Percentiles rank a stretch among this genome's conserved stretches.
Evolutionary conservation across 331 rosid species (phyloP).

Genomic region (Dryas integrifolia): DNA sequence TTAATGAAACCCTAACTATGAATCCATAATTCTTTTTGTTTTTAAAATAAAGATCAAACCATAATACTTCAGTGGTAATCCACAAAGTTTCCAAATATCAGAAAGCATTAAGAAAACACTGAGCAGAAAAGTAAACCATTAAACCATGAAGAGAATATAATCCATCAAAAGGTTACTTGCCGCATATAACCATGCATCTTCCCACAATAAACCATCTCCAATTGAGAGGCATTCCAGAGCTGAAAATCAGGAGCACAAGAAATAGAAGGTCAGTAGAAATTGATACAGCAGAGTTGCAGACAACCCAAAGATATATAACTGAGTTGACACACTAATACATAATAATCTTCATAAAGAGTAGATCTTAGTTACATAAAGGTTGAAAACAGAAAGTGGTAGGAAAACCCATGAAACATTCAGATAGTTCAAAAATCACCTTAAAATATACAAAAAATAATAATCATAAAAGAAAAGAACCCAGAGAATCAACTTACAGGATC

Average conservation of each 20-base stretch:
- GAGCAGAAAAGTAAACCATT: neutral
- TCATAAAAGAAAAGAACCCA: neutral
- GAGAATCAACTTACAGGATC: constrained; percentile 67
- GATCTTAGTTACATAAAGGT: neutral
- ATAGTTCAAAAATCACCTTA: neutral
- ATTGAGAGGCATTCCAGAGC: constrained; percentile 99
- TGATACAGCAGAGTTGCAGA: neutral
- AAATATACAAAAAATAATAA: neutral
- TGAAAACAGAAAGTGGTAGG: neutral
- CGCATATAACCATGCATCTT: constrained; percentile 99
- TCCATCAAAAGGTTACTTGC: constrained; percentile 39
- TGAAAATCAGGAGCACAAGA: constrained; percentile 32
- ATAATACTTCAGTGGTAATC: neutral
- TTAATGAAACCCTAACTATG: neutral
- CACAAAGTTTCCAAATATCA: neutral
- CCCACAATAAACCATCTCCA: constrained; percentile 87
- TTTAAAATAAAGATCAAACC: neutral
- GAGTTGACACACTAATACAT: neutral
- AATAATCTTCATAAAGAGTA: neutral
- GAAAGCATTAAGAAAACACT: neutral
- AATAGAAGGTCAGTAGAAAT: neutral
- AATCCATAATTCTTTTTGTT: neutral
- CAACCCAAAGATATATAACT: neutral
- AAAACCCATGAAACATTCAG: neutral
- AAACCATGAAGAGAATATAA: neutral